Evolutionary conservation across 371 early-diverging fungal species (phyloP), one percentile per base, ranked within the genome.

Genomic region (Paramicrosporidium saccamoebae): DNA sequence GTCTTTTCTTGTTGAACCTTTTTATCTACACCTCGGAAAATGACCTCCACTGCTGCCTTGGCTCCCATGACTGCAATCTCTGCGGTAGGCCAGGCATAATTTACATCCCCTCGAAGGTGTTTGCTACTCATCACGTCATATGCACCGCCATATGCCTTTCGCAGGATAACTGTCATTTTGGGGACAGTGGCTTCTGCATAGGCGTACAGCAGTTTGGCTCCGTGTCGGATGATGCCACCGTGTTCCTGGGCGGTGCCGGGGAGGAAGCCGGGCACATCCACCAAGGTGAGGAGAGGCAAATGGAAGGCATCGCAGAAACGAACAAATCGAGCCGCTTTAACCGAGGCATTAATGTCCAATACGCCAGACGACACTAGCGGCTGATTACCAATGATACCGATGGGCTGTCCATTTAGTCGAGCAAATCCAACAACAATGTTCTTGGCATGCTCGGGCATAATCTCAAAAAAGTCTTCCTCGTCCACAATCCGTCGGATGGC

Each of bases 21-120:
- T 4, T 20, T 27, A 4, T 31, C 35, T 1, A 28, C 26, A 19
- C 33, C 21, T 21, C 79, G 46, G 58, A 79, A 86, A 29, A 90
- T 73, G 37, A 90, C 75, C 42, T 82, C 86, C 0, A 84, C 90
- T 8, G 90, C 90, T 6, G 84, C 90, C 46, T 77, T 60, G 20
- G 79, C 73, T 16, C 90, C 90, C 90, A 90, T 90, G 22, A 90
- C 90, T 13, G 90, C 90, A 41, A 90, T 78, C 39, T 90, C 90
- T 12, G 68, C 82, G 10, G 77, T 67, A 8, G 90, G 90, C 86
- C 86, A 90, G 3, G 82, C 71, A 34, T 74, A 64, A 50, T 81
- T 82, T 32, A 67, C 48, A 35, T 90, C 90, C 20, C 84, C 86
- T 10, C 78, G 52, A 30, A 90, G 44, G 50, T 86, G 84, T 48